These are phyloP conservation scores for Luzula sylvatica DNA, from an alignment of 176 grass and related monocot species.

Conservation along the genomic window DNA sequence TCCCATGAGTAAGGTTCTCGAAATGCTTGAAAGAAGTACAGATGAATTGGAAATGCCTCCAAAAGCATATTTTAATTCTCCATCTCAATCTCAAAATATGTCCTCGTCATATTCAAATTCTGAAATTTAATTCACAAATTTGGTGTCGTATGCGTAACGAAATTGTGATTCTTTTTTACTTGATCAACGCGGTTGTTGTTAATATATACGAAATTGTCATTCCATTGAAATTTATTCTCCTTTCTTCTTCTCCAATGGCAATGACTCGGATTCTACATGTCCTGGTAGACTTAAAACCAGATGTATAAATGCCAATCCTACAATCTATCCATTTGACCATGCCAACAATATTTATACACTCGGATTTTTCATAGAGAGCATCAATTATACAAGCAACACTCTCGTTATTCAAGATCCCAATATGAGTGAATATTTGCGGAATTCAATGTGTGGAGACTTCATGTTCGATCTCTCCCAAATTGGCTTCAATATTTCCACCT, in stretches of 20 bases:
- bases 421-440: no score
- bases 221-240: slow-evolving; percentile 7
- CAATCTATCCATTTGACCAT: neutral
- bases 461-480: neutral
- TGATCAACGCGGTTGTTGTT: neutral
- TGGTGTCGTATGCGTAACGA: no score
- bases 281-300: neutral
- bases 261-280: neutral
- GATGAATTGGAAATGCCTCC: no score
- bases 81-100: no score
- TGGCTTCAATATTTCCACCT: neutral
- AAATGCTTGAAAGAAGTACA: no score
- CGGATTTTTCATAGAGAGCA: neutral
- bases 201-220: no score
- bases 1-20: slow-evolving; percentile 1
- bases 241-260: neutral
- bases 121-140: no score
- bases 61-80: no score
- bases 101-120: no score
- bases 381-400: neutral
- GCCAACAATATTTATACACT: neutral
- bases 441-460: no score
- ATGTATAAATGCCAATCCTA: neutral
- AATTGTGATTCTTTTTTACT: no score
- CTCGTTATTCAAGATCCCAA: no score